These are phyloP conservation scores for Acrocalymma vagum DNA, from an alignment of 2,329 filamentous ascomycete species.

Conservation along the genomic window DNA sequence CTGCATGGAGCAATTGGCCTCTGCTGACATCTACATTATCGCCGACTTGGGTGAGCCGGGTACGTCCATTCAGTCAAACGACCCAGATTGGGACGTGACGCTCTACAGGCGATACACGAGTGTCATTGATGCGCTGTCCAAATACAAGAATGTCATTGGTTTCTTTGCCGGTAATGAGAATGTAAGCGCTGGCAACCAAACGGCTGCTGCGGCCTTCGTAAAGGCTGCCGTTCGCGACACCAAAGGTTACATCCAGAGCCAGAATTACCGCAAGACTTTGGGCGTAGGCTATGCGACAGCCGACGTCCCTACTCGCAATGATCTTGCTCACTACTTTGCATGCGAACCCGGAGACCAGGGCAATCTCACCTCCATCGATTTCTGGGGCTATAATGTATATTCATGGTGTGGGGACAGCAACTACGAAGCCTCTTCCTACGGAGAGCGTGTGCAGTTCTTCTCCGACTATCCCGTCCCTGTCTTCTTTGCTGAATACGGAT, in stretches of 20 bases:
- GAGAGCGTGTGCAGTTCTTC: conserved; percentile 85
- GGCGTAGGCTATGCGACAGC: conserved; percentile 96
- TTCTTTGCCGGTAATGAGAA: conserved; percentile 99
- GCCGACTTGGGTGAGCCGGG: conserved; percentile 71
- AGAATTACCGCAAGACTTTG: conserved; percentile 74
- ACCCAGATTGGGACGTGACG: conserved; percentile 79
- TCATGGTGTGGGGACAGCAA: conserved; percentile 93
- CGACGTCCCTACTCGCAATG: conserved; percentile 83
- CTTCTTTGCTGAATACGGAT: conserved; percentile 99
- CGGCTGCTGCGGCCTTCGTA: conserved; percentile 87
- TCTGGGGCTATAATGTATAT: conserved; percentile 99
- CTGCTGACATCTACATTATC: conserved; percentile 91
- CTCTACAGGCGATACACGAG: conserved; percentile 82
- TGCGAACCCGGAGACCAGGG: conserved; percentile 67
- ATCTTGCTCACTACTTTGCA: conserved; percentile 93
- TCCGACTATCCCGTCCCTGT: conserved; percentile 87
- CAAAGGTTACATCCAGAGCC: conserved; percentile 87
- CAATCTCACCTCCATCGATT: conserved; percentile 76
- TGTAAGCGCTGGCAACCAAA: conserved; percentile 86
- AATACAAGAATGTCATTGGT: conserved; percentile 91
- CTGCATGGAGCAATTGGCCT: conserved; percentile 84
- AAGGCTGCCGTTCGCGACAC: conserved; percentile 96
- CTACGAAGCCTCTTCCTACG: conserved; percentile 79
- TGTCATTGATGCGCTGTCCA: conserved; percentile 80
- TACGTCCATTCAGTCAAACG: conserved; percentile 82